Evolutionary conservation across 192 early-diverging fungal species (phyloP).

Genomic region (Martensiomyces pterosporus): DNA sequence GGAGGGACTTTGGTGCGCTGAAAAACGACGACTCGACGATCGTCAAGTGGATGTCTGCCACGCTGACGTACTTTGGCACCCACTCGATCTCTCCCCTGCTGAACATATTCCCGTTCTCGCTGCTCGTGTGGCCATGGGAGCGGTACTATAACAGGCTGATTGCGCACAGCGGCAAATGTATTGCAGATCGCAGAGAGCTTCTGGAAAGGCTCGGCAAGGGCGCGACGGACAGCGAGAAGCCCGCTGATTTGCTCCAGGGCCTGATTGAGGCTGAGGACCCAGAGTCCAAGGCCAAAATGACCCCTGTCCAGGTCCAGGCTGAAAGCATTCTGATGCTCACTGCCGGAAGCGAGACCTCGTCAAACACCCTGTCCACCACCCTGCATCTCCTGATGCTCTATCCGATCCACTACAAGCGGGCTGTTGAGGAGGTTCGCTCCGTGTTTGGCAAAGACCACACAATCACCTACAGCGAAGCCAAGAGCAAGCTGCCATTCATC

Average conservation of each 20-base stretch:
- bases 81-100: background rate
- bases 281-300: slow-evolving; percentile 26
- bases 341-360: slow-evolving; percentile 36
- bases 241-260: background rate
- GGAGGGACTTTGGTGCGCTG: background rate
- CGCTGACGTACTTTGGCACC: background rate
- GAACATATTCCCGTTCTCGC: background rate
- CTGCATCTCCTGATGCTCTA: slow-evolving; percentile 36
- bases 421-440: slow-evolving; percentile 16
- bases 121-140: background rate
- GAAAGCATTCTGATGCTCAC: slow-evolving; percentile 37
- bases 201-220: too few species aligned
- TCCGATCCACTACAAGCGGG: slow-evolving; percentile 14
- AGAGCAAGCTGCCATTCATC: slow-evolving; percentile 17
- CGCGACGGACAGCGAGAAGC: background rate
- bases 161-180: background rate
- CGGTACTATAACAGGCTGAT: background rate
- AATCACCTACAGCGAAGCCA: slow-evolving; percentile 23
- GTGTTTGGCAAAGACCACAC: slow-evolving; percentile 12
- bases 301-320: slow-evolving; percentile 18
- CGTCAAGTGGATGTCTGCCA: background rate
- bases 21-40: background rate
- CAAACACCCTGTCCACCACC: slow-evolving; percentile 26
- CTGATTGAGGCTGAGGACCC: slow-evolving; percentile 41
- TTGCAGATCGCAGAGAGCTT: background rate